These are phyloP conservation scores for Bauhinia variegata DNA, from an alignment of 306 rosid species.

Conservation along the genomic window DNA sequence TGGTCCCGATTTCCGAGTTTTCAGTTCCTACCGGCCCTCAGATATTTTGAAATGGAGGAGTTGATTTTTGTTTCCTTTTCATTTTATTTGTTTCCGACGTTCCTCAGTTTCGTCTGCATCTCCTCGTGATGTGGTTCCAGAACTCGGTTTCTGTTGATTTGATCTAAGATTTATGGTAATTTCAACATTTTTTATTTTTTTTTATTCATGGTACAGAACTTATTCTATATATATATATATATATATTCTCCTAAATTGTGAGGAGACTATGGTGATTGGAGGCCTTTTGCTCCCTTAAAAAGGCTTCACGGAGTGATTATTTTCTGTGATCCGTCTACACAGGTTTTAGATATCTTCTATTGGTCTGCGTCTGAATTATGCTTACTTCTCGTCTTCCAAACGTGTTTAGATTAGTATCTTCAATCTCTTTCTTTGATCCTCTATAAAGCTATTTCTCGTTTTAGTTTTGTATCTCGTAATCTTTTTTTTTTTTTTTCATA, in stretches of 20 bases:
- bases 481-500: neutral
- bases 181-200: neutral
- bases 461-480: constrained; percentile 23
- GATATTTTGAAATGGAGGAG: constrained; percentile 30
- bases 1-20: constrained; percentile 15
- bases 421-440: constrained; percentile 31
- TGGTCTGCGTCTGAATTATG: constrained; percentile 27
- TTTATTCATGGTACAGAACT: neutral
- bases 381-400: constrained; percentile 15
- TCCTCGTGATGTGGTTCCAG: constrained; percentile 18
- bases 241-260: constrained; percentile 2
- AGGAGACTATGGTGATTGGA: constrained; percentile 8
- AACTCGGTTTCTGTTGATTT: constrained; percentile 43
- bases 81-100: constrained; percentile 1
- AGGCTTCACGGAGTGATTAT: constrained; percentile 7
- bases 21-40: neutral
- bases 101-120: neutral
- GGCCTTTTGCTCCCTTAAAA: neutral
- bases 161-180: constrained; percentile 46
- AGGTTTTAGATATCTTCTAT: constrained; percentile 47
- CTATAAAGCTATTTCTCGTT: constrained; percentile 46
- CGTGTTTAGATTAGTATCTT: constrained; percentile 20
- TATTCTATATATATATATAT: neutral
- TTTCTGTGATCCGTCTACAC: constrained; percentile 39
- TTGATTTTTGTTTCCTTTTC: constrained; percentile 20